Conservation (phyloP, 331 rosid genomes). For the Cydonia oblonga region DNA sequence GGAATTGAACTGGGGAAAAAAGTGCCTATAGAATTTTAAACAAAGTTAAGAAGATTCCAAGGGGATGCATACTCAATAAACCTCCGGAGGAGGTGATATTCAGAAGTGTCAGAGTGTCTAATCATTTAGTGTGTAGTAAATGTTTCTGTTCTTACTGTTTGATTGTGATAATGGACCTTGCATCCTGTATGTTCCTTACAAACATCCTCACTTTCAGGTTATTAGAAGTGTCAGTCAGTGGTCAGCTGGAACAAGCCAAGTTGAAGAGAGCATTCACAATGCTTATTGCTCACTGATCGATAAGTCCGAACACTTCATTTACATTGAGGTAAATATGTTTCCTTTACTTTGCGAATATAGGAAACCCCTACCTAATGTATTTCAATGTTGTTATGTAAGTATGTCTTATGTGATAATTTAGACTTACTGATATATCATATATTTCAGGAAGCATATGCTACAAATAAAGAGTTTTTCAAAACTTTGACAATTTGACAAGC, state of each 20-base stretch:
- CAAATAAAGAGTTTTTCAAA: neutral
- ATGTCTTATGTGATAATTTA: neutral
- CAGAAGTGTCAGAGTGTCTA: neutral
- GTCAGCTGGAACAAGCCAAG: slow-evolving; percentile 98
- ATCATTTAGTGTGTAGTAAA: neutral
- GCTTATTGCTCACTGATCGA: slow-evolving; percentile 91
- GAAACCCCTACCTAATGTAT: neutral
- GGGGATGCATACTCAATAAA: neutral
- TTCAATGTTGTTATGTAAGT: neutral
- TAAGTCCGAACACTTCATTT: slow-evolving; percentile 82
- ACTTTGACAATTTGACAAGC: neutral
- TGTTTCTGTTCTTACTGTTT: neutral
- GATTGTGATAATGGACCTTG: neutral
- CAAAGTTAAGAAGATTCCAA: neutral
- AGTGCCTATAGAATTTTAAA: neutral
- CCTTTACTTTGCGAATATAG: neutral
- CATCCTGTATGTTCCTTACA: neutral
- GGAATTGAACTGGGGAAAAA: neutral
- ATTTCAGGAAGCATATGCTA: neutral
- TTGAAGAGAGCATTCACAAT: slow-evolving; percentile 80
- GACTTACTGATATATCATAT: neutral
- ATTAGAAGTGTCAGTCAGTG: slow-evolving; percentile 87
- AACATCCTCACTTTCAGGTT: no score
- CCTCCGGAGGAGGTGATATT: neutral
- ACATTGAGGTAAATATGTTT: slow-evolving; percentile 62